Conservation (phyloP, 495 filamentous ascomycete species). For the Podospora fimiseda region DNA sequence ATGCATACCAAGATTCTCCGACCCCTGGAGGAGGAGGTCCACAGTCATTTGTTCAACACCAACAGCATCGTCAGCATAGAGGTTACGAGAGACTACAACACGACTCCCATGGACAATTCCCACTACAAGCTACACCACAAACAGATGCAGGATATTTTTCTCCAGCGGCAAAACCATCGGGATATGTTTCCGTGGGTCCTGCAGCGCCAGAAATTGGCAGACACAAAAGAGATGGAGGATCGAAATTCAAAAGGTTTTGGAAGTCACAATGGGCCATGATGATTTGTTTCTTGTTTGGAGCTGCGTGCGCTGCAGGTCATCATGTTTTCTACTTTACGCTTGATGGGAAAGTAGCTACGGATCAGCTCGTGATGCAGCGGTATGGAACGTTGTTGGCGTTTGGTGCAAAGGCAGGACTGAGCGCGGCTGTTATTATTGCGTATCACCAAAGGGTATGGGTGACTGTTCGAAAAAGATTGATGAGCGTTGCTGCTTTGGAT, state of each 20-base stretch:
- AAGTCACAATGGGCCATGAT: conserved; percentile 28
- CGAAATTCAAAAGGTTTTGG: conserved; percentile 12
- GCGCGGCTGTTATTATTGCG: conserved; percentile 26
- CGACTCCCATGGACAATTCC: not conserved
- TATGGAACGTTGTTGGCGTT: conserved; percentile 32
- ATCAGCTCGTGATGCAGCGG: conserved; percentile 34
- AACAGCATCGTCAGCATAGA: not conserved
- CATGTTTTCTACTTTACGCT: conserved; percentile 30
- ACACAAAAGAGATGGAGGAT: not conserved
- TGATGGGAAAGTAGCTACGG: conserved; percentile 23
- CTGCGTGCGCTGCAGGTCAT: conserved; percentile 29
- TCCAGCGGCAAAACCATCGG: not conserved
- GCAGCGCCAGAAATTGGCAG: not conserved
- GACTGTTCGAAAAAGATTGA: conserved; percentile 28
- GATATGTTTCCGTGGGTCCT: not conserved
- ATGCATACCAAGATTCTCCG: not conserved
- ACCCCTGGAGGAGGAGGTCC: not conserved
- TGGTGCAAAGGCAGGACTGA: conserved; percentile 31
- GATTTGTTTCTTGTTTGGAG: conserved; percentile 26
- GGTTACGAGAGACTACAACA: not conserved
- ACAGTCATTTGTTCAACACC: not conserved
- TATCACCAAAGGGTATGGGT: conserved; percentile 32
- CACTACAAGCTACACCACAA: not conserved
- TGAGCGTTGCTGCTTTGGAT: conserved; percentile 30
- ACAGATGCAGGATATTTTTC: not conserved